Conservation (phyloP, 2,329 filamentous ascomycete genomes). For the Aspergillus costaricaensis region DNA sequence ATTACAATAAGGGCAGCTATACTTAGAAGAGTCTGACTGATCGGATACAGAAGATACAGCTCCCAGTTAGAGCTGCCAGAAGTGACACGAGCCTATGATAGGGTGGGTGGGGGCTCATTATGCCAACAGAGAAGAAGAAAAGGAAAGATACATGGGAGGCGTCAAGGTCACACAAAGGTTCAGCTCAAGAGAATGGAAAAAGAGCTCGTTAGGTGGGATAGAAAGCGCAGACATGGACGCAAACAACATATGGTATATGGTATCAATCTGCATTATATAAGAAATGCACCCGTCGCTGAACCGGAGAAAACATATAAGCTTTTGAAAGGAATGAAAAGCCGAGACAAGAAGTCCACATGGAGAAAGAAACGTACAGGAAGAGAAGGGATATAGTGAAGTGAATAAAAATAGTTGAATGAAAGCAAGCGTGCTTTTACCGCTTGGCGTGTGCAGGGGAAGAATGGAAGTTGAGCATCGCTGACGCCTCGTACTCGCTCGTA, state of each 20-base stretch:
- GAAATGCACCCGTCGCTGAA: constrained; percentile 29
- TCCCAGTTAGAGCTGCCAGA: not conserved
- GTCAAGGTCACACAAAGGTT: constrained; percentile 6
- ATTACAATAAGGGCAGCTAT: not conserved
- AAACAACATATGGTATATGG: constrained; percentile 29
- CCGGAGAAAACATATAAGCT: constrained; percentile 24
- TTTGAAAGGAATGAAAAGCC: constrained; percentile 14
- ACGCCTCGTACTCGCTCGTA: constrained; percentile 22
- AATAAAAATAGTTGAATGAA: not conserved
- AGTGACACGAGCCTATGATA: not conserved
- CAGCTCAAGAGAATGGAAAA: constrained; percentile 8
- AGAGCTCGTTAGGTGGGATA: constrained; percentile 13
- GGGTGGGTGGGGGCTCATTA: not conserved
- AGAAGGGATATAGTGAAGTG: not conserved
- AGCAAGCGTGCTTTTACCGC: constrained; percentile 18
- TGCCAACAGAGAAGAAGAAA: not conserved
- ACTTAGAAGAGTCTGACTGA: not conserved
- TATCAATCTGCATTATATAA: constrained; percentile 39
- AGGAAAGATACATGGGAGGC: constrained; percentile 10
- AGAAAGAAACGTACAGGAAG: constrained; percentile 10
- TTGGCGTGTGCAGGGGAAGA: constrained; percentile 22
- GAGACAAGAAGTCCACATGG: constrained; percentile 13
- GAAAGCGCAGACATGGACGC: constrained; percentile 13
- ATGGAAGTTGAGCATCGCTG: constrained; percentile 18
- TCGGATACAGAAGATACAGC: not conserved